phyloP scores from a whole-genome alignment of 371 early-diverging fungal species.

The Rozella allomycis region DNA sequence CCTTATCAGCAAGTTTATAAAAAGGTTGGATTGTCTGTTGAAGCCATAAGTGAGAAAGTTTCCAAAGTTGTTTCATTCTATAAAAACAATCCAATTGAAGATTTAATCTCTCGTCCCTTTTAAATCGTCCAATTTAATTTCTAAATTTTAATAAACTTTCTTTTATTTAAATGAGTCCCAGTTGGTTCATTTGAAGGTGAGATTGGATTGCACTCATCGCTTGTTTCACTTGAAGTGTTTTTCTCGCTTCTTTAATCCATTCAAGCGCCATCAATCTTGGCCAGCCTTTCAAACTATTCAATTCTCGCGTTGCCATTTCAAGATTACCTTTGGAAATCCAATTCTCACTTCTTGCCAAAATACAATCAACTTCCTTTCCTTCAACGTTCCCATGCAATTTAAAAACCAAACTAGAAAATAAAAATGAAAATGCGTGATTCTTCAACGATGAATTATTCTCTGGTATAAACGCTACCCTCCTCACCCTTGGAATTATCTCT shows the following conservation, averaged over 20 bases:
- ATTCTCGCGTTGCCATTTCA: conserved; percentile 69
- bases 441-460: conserved; percentile 62
- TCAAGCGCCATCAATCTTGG: conserved; percentile 62
- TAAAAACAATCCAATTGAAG: too few species aligned
- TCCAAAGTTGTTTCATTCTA: too few species aligned
- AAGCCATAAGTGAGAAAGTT: too few species aligned
- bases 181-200: conserved; percentile 1
- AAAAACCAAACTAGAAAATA: conserved; percentile 55
- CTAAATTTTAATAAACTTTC: too few species aligned
- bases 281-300: conserved; percentile 87
- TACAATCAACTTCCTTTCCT: conserved; percentile 72
- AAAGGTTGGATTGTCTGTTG: too few species aligned
- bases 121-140: too few species aligned
- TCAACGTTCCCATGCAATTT: conserved; percentile 61
- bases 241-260: conserved; percentile 66
- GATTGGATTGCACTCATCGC: conserved; percentile 39
- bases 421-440: conserved; percentile 45
- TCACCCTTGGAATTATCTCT: too few species aligned
- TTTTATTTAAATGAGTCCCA: too few species aligned
- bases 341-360: conserved; percentile 56
- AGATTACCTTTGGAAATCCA: conserved; percentile 52
- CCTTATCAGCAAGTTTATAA: too few species aligned
- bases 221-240: conserved; percentile 70
- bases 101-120: too few species aligned
- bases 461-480: conserved; percentile 61